These are phyloP conservation scores for Plectosphaerella plurivora DNA, from an alignment of 2,329 filamentous ascomycete species.

Conservation along the genomic window DNA sequence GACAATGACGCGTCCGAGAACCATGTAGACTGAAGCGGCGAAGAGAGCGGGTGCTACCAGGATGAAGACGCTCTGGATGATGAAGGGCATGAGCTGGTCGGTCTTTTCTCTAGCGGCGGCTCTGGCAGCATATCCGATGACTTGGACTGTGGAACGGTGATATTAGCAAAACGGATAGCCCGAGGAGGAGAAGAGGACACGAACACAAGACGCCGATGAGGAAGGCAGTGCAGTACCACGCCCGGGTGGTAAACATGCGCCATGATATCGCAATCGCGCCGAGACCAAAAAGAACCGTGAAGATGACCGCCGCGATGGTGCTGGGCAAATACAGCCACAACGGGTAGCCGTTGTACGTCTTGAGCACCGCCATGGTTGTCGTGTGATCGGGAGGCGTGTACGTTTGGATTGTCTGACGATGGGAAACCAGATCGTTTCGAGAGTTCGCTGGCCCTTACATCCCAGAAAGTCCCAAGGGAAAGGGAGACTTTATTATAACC, in stretches of 20 bases:
- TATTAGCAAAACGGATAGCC: neutral
- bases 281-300: constrained; percentile 34
- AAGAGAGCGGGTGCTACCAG: constrained; percentile 33
- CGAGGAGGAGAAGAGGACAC: neutral
- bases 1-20: constrained; percentile 32
- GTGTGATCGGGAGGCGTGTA: too few species aligned
- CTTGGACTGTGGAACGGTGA: neutral
- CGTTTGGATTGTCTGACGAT: too few species aligned
- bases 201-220: constrained; percentile 9
- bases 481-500: too few species aligned
- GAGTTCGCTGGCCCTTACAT: too few species aligned
- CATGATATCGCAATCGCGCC: constrained; percentile 33
- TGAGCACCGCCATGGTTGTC: neutral
- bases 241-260: constrained; percentile 27
- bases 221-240: constrained; percentile 12
- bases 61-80: constrained; percentile 31
- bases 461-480: too few species aligned
- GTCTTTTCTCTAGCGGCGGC: constrained; percentile 12
- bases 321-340: constrained; percentile 34
- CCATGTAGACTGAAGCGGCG: constrained; percentile 42
- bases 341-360: constrained; percentile 21
- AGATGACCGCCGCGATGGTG: constrained; percentile 36
- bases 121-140: constrained; percentile 6
- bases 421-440: too few species aligned
- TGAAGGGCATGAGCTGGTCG: constrained; percentile 26